Evolutionary conservation across 2,329 filamentous ascomycete species (phyloP).

Genomic region (Tolypocladium paradoxum): DNA sequence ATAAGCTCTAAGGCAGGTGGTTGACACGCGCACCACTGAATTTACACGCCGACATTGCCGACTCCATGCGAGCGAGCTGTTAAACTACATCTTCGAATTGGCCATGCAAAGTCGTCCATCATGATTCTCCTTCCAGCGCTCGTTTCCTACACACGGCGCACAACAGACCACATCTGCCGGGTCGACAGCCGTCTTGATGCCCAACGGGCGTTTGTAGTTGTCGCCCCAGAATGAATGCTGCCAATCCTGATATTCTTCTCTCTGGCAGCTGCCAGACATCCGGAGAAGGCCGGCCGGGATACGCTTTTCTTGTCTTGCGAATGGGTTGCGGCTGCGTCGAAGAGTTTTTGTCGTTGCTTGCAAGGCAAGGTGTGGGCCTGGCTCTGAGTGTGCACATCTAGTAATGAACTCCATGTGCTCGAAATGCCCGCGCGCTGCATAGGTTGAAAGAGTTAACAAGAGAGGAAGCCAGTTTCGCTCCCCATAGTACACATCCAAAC

Average conservation of each 20-base stretch:
- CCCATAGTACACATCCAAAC: neutral
- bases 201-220: too few relatives aligned
- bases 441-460: neutral
- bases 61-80: too few relatives aligned
- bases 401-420: neutral
- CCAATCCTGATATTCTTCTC: too few relatives aligned
- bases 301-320: too few relatives aligned
- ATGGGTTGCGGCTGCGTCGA: neutral
- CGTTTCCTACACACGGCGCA: too few relatives aligned
- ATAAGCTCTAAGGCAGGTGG: constrained; percentile 10
- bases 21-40: neutral
- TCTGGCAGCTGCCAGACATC: neutral
- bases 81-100: too few relatives aligned
- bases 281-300: neutral
- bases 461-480: neutral
- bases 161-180: too few relatives aligned
- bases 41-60: neutral
- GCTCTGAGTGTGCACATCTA: neutral
- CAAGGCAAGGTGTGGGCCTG: neutral
- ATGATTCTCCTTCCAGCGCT: too few relatives aligned
- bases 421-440: neutral
- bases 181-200: too few relatives aligned
- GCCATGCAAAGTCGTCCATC: too few relatives aligned
- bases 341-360: neutral
- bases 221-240: too few relatives aligned